Evolutionary conservation across 257 asterid species (phyloP), one percentile per base, ranked within the genome.

Genomic region (Lantana camara): DNA sequence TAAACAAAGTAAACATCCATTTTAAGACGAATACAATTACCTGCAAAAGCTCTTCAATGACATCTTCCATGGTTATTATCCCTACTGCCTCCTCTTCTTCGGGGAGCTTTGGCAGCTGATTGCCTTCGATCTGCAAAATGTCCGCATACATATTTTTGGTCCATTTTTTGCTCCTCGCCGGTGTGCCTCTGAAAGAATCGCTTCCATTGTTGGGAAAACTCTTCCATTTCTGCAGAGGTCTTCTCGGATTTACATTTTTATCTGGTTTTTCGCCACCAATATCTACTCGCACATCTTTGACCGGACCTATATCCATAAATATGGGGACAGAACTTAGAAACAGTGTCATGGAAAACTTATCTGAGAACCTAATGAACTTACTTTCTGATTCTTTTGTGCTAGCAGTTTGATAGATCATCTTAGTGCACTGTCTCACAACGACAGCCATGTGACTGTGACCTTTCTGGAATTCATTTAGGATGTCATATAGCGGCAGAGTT

Each of bases 391-490:
- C 52, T 70, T 54, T 59, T 29, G 77, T 57, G 73, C 51, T 49
- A 35, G 75, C 63, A 72, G 78, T 73, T 47, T 68, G 78, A 47
- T 49, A 71, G 51, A 23, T 48, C 11, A 5, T 73, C 68, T 80
- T 84, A 74, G 71, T 67, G 68, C 77, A 52, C 67, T 71, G 88
- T 67, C 91, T 79, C 57, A 88, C 81, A 22, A 94, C 99, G 61
- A 86, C 91, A 58, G 97, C 95, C 96, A 94, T 94, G 78, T 94
- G 99, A 73, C 99, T 94, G 38, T 88, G 99, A 38, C 99, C 96
- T 76, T 94, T 94, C 77, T 94, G 99, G 75, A 94, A 94, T 79
- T 94, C 99, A 63, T 88, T 94, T 85, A 94, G 73, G 80, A 94
- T 90, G 82, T 94, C 99, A 57, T 90, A 92, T 45, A 94, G 71